Conservation (phyloP, 441 rosid genomes). For the Caryocar brasiliense region DNA sequence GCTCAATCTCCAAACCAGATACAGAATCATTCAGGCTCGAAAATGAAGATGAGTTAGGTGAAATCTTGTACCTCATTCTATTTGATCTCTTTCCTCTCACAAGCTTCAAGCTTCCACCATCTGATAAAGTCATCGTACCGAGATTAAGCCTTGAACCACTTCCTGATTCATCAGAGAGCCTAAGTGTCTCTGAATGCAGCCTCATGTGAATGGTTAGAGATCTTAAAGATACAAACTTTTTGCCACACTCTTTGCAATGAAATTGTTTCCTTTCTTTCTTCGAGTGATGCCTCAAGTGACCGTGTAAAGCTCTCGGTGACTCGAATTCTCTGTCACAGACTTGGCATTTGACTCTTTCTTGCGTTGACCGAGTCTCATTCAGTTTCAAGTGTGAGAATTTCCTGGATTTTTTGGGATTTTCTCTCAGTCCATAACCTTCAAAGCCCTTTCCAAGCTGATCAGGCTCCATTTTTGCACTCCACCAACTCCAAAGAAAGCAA, state of each 20-base stretch:
- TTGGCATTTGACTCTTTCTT: constrained; percentile 20
- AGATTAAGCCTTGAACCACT: constrained; percentile 14
- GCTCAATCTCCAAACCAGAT: constrained; percentile 20
- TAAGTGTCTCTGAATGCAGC: constrained; percentile 21
- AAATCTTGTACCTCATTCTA: constrained; percentile 34
- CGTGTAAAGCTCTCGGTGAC: constrained; percentile 33
- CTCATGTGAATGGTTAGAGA: constrained; percentile 39
- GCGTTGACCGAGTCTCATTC: background rate
- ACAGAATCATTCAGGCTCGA: constrained; percentile 33
- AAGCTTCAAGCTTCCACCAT: constrained; percentile 14
- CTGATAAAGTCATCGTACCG: constrained; percentile 12
- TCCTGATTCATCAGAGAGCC: constrained; percentile 16
- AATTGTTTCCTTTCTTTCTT: constrained; percentile 19
- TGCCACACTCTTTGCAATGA: constrained; percentile 44
- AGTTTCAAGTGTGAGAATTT: constrained; percentile 27
- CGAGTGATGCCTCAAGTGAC: constrained; percentile 55
- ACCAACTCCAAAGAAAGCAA: constrained; percentile 1
- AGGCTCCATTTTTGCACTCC: constrained; percentile 19
- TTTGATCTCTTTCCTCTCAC: constrained; percentile 50
- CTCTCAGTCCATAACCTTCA: constrained; percentile 45
- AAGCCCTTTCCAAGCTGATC: constrained; percentile 18
- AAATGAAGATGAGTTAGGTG: constrained; percentile 32
- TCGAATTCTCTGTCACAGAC: constrained; percentile 38
- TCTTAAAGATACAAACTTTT: constrained; percentile 35
- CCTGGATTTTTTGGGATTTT: constrained; percentile 64